Evolutionary conservation across 306 rosid genomes (phyloP).

Genomic region (Hylodesmum podocarpum): DNA sequence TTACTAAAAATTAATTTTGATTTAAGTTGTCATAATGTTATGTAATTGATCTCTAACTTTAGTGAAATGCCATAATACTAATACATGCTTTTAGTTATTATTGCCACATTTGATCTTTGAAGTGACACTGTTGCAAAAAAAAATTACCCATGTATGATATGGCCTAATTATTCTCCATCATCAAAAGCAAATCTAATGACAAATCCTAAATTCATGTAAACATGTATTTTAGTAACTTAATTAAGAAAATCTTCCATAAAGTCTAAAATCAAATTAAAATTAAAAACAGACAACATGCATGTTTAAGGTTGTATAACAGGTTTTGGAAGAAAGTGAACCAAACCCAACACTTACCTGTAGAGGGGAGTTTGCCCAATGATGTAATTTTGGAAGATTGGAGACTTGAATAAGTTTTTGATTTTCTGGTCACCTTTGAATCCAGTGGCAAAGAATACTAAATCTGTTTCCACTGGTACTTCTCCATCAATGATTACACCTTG

Average conservation of each 20-base stretch:
- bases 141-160: too few species aligned
- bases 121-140: too few species aligned
- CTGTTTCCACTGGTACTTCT: constrained; percentile 40
- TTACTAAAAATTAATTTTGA: too few species aligned
- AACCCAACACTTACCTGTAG: constrained; percentile 40
- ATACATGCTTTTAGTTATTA: too few species aligned
- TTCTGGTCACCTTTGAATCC: constrained; percentile 55
- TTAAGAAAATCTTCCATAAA: not conserved
- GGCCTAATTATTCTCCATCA: too few species aligned
- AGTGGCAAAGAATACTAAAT: constrained; percentile 57
- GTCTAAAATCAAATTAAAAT: not conserved
- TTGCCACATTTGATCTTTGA: too few species aligned
- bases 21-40: too few species aligned
- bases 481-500: constrained; percentile 48
- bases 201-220: too few species aligned
- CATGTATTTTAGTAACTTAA: not conserved
- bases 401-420: constrained; percentile 45
- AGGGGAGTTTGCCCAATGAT: constrained; percentile 35
- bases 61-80: too few species aligned
- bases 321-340: not conserved
- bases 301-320: not conserved
- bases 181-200: too few species aligned
- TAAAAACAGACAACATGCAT: not conserved
- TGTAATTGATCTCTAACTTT: too few species aligned
- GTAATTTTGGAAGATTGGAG: constrained; percentile 35